Base-by-base conservation (phyloP, 805 yeast genomes). In the Tetrapisispora nanseiensis region DNA sequence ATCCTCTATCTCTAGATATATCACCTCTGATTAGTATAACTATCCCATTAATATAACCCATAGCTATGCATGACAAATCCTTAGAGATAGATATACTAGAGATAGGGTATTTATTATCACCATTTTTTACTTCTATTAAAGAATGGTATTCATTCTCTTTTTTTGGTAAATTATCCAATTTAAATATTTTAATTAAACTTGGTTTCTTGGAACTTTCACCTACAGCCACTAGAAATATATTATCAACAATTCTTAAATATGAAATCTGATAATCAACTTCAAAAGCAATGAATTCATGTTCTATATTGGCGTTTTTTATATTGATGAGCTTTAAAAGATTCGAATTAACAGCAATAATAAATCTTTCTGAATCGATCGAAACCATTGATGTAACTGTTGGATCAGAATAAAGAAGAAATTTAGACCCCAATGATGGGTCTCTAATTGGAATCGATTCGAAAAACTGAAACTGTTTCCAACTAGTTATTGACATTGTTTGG, bases 11-110 rank as follows among this genome's bases (percentile, higher is more conserved):
- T 51, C 87, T 76, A 6, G 86, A 50, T 26, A 92, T 61, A 59
- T 92, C 97, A 8, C 98, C 98, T 47, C 97, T 66, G 0, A 89
- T 75, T 6, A 89, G 65, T 2, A 89, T 67, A 2, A 89, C 86
- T 18, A 78, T 71, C 2, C 98, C 98, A 59, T 87, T 56, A 7
- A 49, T 50, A 29, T 51, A 61, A 9, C 64, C 63, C 1, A 56
- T 45, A 6, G 46, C 57, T 8, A 61, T 49, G 39, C 63, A 56
- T 5, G 52, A 46, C 31, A 58, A 29, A 41, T 57, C 62, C 11
- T 37, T 27, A 11, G 56, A 48, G 6, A 53, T 45, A 10, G 57
- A 51, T 6, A 59, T 42, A 8, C 52, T 56, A 3, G 66, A 54
- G 8, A 87, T 66, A 0, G 97, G 97, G 50, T 70, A 84, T 2